phyloP scores from a whole-genome alignment of 2,329 filamentous ascomycete species.

The Epichloe festucae region DNA sequence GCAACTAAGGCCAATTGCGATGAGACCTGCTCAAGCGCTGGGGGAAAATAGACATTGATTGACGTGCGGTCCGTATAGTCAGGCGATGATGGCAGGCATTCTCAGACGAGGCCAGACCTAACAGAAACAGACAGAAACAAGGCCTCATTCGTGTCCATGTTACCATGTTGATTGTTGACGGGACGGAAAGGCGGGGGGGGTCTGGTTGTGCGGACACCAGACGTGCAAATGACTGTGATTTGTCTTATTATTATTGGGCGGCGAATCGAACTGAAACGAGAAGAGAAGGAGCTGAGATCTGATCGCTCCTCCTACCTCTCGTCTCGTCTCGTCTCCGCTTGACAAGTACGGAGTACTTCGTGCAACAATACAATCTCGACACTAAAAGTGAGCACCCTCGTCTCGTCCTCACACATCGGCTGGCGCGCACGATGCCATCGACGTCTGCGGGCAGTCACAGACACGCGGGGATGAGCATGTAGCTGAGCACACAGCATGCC shows the following conservation, averaged over 20 bases:
- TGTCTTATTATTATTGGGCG: neutral
- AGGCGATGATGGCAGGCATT: neutral
- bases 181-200: neutral
- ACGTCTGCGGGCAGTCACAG: constrained; percentile 1
- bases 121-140: neutral
- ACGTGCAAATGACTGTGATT: neutral
- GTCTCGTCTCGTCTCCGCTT: neutral
- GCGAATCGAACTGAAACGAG: neutral
- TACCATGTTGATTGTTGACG: neutral
- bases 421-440: neutral
- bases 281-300: constrained; percentile 1
- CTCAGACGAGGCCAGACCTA: neutral
- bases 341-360: too few relatives aligned
- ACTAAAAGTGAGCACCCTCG: too few relatives aligned
- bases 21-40: neutral
- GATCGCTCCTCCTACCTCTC: constrained; percentile 1
- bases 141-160: neutral
- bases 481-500: neutral
- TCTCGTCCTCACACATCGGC: neutral
- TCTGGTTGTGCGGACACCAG: neutral
- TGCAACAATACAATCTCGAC: too few relatives aligned
- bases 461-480: neutral
- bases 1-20: neutral
- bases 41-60: constrained; percentile 1
- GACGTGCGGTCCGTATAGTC: neutral